Evolutionary conservation across 1,139 yeast genomes (phyloP).

Genomic region (Yamadazyma triangularis): DNA sequence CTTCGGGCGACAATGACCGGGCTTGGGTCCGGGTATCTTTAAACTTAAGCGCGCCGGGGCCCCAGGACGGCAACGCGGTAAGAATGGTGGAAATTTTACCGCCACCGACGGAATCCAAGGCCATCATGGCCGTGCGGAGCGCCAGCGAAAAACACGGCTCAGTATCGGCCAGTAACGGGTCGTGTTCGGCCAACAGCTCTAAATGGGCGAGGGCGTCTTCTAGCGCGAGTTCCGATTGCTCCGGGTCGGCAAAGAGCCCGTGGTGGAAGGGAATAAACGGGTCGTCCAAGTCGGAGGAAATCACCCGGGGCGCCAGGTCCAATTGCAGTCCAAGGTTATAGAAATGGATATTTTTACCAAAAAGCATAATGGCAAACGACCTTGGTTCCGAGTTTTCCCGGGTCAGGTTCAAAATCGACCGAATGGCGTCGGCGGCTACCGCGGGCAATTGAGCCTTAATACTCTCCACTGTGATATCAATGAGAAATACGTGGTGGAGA

Average conservation of each 20-base stretch:
- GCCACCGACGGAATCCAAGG: slow-evolving; percentile 64
- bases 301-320: slow-evolving; percentile 59
- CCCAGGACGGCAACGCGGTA: slow-evolving; percentile 72
- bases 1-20: slow-evolving; percentile 36
- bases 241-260: slow-evolving; percentile 81
- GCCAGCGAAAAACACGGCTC: slow-evolving; percentile 85
- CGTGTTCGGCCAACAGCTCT: slow-evolving; percentile 41
- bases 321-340: slow-evolving; percentile 59
- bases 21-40: slow-evolving; percentile 42
- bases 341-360: slow-evolving; percentile 69
- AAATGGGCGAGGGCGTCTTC: slow-evolving; percentile 65
- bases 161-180: slow-evolving; percentile 38
- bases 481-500: slow-evolving; percentile 68
- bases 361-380: slow-evolving; percentile 69
- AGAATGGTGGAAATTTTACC: slow-evolving; percentile 77
- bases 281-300: slow-evolving; percentile 71
- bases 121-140: slow-evolving; percentile 59
- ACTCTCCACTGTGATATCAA: slow-evolving; percentile 70
- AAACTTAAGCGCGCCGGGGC: slow-evolving; percentile 71
- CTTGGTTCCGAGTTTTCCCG: slow-evolving; percentile 14
- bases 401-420: slow-evolving; percentile 45
- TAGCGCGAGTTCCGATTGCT: slow-evolving; percentile 57
- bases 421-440: slow-evolving; percentile 69
- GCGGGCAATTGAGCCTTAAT: slow-evolving; percentile 60
- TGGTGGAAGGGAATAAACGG: slow-evolving; percentile 76